Evolutionary conservation across 192 early-diverging fungal genomes (phyloP), one percentile per base, ranked within the genome.

Genomic region (Gryganskiella cystojenkinii): DNA sequence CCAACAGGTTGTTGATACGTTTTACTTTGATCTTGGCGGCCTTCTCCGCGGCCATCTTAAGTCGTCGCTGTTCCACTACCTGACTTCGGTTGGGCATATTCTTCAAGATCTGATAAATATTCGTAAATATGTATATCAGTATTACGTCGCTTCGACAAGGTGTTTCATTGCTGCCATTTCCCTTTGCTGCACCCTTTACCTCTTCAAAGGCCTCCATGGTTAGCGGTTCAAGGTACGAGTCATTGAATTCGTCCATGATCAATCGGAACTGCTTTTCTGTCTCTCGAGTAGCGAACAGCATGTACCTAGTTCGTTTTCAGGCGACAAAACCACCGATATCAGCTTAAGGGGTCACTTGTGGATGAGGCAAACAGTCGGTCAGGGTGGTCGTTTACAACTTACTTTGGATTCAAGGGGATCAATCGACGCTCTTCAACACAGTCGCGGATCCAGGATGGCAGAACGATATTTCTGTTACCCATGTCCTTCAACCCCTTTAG

Each of bases 191-290:
- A 4, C 20, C 25, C 15, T 6, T 51, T 81, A 92, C 90, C 71
- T 92, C 88, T 63, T 83, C 70, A 28, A 95, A 66, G 2, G 59
- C 70, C 20, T 76, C 70, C 5, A 60, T 68, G 27, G 81, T 85
- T 0, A 91, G 63, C 17, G 87, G 83, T 25, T 91, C 88, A 1
- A 76, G 85, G 64, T 86, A 95, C 24, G 84, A 87, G 64, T 95
- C 94, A 6, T 91, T 87, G 53, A 60, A 95, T 50, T 81, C 50
- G 76, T 95, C 94, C 60, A 91, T 89, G 31, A 69, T 85, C 50
- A 70, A 60, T 22, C 81, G 54, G 34, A 94, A 86, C 27, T 81
- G 57, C 1, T 70, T 66, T 35, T 79, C 64, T 0, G 92, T 93
- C 5, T 70, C 40, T 9, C 68, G 33, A 1, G 89, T 86, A 13